phyloP scores from a whole-genome alignment of 805 yeast species.

The Isabelozyma heimii region DNA sequence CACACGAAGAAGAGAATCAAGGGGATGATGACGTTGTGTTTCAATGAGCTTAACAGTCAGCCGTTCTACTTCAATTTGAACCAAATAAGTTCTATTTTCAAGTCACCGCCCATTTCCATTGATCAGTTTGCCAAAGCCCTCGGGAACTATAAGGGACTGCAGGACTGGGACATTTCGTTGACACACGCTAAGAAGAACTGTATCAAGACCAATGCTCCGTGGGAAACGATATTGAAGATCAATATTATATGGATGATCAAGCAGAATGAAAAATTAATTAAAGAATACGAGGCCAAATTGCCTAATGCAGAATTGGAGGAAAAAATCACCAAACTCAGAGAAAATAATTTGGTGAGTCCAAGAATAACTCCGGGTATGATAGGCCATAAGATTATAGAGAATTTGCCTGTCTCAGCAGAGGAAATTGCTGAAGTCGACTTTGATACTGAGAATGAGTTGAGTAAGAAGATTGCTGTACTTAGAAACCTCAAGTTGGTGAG shows the following conservation, averaged over 20 bases:
- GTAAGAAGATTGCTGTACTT: constrained; percentile 55
- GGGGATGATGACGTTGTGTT: constrained; percentile 90
- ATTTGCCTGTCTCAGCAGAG: constrained; percentile 29
- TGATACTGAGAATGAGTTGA: constrained; percentile 53
- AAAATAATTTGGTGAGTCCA: constrained; percentile 24
- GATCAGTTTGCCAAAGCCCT: constrained; percentile 71
- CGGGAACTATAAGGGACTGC: constrained; percentile 67
- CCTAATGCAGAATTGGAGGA: constrained; percentile 9
- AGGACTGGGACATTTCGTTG: constrained; percentile 61
- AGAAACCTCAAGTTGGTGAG: constrained; percentile 80
- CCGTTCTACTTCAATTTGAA: constrained; percentile 87
- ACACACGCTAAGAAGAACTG: constrained; percentile 89
- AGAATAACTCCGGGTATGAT: constrained; percentile 42
- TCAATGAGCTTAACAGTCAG: constrained; percentile 51
- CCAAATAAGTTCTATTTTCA: constrained; percentile 68
- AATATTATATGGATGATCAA: constrained; percentile 56
- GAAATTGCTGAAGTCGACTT: constrained; percentile 48
- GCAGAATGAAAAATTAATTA: constrained; percentile 25
- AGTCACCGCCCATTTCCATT: constrained; percentile 81
- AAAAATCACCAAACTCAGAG: constrained; percentile 7
- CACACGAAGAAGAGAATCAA: constrained; percentile 80
- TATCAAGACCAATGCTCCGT: constrained; percentile 87
- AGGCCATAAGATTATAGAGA: constrained; percentile 52
- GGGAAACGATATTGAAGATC: constrained; percentile 73
- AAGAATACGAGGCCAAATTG: constrained; percentile 14